phyloP scores from a whole-genome alignment of 345 rosid genomes.

The Lenwebbia sp. region DNA sequence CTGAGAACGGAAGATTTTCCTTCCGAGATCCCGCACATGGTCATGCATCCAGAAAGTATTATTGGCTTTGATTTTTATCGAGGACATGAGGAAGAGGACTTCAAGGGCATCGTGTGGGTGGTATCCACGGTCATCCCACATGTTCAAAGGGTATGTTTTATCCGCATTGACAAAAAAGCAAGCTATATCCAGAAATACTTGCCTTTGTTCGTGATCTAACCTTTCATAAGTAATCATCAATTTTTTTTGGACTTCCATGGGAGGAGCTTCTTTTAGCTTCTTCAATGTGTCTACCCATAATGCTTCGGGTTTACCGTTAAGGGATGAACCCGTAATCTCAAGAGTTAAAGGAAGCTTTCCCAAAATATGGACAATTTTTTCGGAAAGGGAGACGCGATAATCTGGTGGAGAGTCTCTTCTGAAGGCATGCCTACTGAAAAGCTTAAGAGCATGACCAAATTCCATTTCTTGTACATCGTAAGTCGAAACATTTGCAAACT shows the following conservation, averaged over 20 bases:
- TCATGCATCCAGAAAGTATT: background rate
- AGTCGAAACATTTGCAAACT: background rate
- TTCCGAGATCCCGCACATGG: background rate
- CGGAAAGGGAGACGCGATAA: background rate
- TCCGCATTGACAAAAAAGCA: background rate
- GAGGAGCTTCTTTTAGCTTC: background rate
- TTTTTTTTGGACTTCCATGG: background rate
- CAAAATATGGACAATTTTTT: background rate
- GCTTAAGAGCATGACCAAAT: background rate
- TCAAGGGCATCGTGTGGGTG: background rate
- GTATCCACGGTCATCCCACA: background rate
- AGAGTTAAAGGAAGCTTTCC: background rate
- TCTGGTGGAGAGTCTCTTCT: background rate
- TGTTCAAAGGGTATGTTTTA: background rate
- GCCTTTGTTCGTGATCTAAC: background rate
- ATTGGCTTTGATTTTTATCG: background rate
- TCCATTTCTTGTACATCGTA: background rate
- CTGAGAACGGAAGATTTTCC: background rate
- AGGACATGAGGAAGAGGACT: background rate
- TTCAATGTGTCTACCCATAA: background rate
- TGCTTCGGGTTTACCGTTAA: background rate
- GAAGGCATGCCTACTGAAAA: background rate
- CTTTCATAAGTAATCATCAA: background rate
- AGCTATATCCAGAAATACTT: background rate
- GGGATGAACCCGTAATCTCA: background rate